A percentile compares a stretch with the other conserved stretches of the same genome.
These are phyloP conservation scores for Thermothelomyces thermophilus DNA, from an alignment of 2,329 filamentous ascomycete species.

Conservation along the genomic window DNA sequence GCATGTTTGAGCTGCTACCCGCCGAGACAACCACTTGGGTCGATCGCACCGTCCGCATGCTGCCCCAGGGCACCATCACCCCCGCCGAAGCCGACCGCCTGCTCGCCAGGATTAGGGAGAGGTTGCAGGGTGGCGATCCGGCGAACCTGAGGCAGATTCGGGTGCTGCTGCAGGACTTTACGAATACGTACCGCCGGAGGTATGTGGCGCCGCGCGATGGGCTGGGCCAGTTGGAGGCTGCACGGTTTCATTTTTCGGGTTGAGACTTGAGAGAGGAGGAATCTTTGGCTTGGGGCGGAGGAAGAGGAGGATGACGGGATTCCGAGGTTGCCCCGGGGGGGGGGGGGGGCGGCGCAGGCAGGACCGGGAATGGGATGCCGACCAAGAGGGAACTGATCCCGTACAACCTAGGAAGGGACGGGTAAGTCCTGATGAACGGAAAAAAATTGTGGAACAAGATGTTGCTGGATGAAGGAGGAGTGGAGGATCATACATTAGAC, in stretches of 20 bases:
- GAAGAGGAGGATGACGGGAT: no score
- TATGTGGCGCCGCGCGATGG: slow-evolving; percentile 95
- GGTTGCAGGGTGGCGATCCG: slow-evolving; percentile 57
- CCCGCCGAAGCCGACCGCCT: slow-evolving; percentile 74
- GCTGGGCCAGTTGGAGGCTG: slow-evolving; percentile 77
- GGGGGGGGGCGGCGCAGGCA: no score
- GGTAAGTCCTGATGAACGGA: no score
- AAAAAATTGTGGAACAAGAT: no score
- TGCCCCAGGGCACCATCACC: slow-evolving; percentile 76
- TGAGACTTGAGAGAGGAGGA: slow-evolving; percentile 27
- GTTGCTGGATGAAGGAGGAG: no score
- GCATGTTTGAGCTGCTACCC: slow-evolving; percentile 81
- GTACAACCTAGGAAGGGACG: no score
- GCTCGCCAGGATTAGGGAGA: slow-evolving; percentile 72
- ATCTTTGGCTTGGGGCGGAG: no score
- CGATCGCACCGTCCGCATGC: slow-evolving; percentile 71
- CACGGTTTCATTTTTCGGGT: slow-evolving; percentile 73
- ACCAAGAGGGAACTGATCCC: no score
- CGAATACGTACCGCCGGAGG: slow-evolving; percentile 83
- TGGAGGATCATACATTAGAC: slow-evolving; percentile 4
- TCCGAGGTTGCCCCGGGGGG: no score
- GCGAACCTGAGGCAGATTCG: slow-evolving; percentile 68
- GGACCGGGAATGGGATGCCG: no score
- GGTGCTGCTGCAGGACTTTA: slow-evolving; percentile 88
- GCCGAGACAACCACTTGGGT: slow-evolving; percentile 76